Conservation (phyloP, 2,329 filamentous ascomycete genomes). For the Gremmenia infestans region DNA sequence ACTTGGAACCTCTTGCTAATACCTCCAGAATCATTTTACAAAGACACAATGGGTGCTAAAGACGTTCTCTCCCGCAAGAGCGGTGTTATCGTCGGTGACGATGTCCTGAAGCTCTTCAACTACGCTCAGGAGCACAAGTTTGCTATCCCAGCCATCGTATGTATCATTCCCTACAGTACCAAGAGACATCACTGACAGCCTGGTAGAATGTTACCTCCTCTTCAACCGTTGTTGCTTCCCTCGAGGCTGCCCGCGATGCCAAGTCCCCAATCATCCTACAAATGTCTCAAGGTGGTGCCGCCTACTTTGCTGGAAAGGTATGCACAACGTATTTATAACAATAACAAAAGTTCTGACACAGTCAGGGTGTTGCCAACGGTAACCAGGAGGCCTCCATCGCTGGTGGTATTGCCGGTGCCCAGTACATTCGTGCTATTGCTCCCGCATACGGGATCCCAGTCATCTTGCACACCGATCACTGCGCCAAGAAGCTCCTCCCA, state of each 20-base stretch:
- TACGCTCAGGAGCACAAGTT: conserved; percentile 84
- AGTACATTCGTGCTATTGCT: conserved; percentile 87
- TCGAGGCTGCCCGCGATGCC: conserved; percentile 90
- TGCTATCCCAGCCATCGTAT: conserved; percentile 76
- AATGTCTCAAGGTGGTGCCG: conserved; percentile 87
- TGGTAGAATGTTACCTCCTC: conserved; percentile 83
- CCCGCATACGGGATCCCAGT: conserved; percentile 86
- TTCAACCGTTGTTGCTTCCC: conserved; percentile 76
- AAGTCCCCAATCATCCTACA: conserved; percentile 93
- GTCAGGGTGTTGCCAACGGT: conserved; percentile 68
- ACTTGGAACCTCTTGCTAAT: conserved; percentile 8
- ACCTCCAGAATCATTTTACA: conserved; percentile 10
- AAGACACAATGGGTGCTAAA: conserved; percentile 38
- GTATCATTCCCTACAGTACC: conserved; percentile 23
- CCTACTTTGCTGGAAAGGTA: conserved; percentile 87
- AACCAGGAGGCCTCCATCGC: conserved; percentile 86
- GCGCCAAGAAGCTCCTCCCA: conserved; percentile 97
- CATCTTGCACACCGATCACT: conserved; percentile 95
- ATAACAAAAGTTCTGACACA: conserved; percentile 5
- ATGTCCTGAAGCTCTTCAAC: conserved; percentile 72
- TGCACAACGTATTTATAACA: conserved; percentile 1
- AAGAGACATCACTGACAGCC: not conserved
- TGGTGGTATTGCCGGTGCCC: conserved; percentile 81
- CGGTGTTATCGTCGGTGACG: conserved; percentile 63
- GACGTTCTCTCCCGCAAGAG: conserved; percentile 58